Evolutionary conservation across 768 basidiomycete genomes (phyloP).

Genomic region (Collybiopsis confluens): DNA sequence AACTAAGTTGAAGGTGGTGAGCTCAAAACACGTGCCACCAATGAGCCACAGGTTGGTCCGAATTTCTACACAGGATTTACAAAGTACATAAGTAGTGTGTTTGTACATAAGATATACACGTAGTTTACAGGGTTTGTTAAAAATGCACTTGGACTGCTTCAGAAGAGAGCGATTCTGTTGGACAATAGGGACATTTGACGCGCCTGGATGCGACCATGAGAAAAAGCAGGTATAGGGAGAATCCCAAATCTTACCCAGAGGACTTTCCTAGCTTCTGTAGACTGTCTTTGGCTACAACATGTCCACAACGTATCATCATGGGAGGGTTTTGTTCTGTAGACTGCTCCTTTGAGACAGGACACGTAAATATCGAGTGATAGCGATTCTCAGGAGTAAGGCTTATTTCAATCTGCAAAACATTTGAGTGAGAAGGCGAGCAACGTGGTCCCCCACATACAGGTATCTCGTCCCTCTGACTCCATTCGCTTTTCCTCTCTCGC

Average conservation of each 20-base stretch:
- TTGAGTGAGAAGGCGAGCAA: neutral
- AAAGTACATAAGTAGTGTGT: too few species aligned
- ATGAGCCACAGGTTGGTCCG: neutral
- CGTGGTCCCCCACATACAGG: slow-evolving; percentile 49
- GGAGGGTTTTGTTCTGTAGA: slow-evolving; percentile 91
- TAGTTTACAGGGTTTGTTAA: too few species aligned
- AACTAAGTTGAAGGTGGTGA: neutral
- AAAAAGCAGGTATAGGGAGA: slow-evolving; percentile 2
- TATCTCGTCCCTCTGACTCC: slow-evolving; percentile 84
- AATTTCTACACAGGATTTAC: neutral
- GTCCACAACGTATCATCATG: slow-evolving; percentile 97
- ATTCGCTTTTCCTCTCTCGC: slow-evolving; percentile 90
- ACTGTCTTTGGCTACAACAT: slow-evolving; percentile 92
- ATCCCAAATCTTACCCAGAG: slow-evolving; percentile 44
- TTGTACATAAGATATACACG: too few species aligned
- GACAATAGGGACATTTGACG: slow-evolving; percentile 97
- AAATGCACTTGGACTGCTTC: slow-evolving; percentile 66
- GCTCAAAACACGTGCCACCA: neutral
- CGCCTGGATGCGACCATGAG: slow-evolving; percentile 43
- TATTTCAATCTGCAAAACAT: slow-evolving; percentile 81
- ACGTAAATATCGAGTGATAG: slow-evolving; percentile 96
- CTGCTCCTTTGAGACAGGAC: slow-evolving; percentile 97
- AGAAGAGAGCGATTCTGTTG: slow-evolving; percentile 62
- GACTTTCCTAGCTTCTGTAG: slow-evolving; percentile 85
- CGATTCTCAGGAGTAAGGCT: slow-evolving; percentile 80